phyloP scores from a whole-genome alignment of 169 alveolate genomes.

The Plasmodium vivax region DNA sequence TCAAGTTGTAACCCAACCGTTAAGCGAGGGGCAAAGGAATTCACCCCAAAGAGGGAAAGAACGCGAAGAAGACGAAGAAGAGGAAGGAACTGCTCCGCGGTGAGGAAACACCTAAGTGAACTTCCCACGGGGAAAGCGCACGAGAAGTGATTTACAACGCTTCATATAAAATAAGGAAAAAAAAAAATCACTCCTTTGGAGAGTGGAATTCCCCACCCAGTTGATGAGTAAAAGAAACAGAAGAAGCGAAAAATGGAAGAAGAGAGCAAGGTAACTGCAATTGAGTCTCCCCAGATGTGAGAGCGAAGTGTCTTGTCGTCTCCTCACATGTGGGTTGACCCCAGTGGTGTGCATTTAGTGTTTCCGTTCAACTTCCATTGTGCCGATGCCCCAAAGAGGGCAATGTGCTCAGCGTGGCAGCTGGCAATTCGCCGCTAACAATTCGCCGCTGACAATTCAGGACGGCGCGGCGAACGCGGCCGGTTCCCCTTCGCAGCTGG shows the following conservation, averaged over 20 bases:
- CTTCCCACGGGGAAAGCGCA: neutral
- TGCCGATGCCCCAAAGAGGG: neutral
- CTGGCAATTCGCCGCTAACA: too few species aligned
- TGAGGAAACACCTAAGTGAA: neutral
- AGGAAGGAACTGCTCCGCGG: neutral
- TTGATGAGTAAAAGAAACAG: neutral
- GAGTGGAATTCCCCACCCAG: neutral
- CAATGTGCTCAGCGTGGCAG: neutral
- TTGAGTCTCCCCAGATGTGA: neutral
- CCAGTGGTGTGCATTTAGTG: neutral
- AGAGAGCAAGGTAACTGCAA: neutral
- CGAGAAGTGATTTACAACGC: neutral
- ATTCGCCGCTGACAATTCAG: too few species aligned
- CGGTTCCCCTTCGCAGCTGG: conserved; percentile 11
- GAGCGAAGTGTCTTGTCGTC: neutral
- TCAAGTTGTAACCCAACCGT: neutral
- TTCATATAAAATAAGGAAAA: too few species aligned
- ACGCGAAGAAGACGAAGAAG: neutral
- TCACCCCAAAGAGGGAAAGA: neutral
- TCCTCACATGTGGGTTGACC: neutral
- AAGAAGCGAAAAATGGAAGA: neutral
- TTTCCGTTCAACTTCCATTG: neutral
- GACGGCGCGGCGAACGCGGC: neutral
- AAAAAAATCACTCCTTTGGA: neutral
- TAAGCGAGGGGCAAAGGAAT: neutral